Evolutionary conservation across 1,284 basidiomycete genomes (phyloP), one percentile per base, ranked within the genome.

Genomic region (Ustilago tritici): DNA sequence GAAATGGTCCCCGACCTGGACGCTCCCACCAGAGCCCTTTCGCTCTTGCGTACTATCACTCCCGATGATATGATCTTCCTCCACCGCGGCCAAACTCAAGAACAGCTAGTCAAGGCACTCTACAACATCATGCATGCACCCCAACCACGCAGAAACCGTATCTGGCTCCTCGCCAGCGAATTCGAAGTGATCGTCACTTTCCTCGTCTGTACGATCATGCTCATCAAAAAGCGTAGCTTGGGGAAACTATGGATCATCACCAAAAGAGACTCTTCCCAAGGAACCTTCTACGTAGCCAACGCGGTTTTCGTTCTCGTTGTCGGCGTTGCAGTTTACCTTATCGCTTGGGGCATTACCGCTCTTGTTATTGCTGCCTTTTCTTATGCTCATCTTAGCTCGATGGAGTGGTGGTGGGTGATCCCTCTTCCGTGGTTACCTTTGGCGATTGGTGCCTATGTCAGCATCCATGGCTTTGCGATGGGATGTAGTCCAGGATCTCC

Each of bases 211-310:
- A 40, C 67, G 31, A 12, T 63, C 19, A 62, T 76, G 57, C 57
- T 76, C n/a, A 15, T 60, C 57, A 61, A 60, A 32, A 76, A 76
- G 32, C 36, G 38, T 2, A 31, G 53, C 4, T 17, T 67, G 15
- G 73, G 73, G 19, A 41, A 61, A 15, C 52, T 70, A 11, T 76
- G 73, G 73, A 12, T 70, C 54, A 34, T 76, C 41, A 54, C 60
- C 35, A 49, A 12, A 10, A 52, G 73, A n/a, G 12, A n/a, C 5
- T 67, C 73, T 1, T 28, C 7, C 7, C 31, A 56, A 28, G 73
- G 73, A 2, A 47, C 46, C 1, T 66, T 64, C 36, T 58, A 43
- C 31, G 68, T 76, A 7, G 49, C 64, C 34, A 76, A 76, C n/a
- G 61, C 73, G 15, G 64, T 76, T 14, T 64, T 70, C 15, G 36